Base-by-base conservation (phyloP, 2,329 filamentous ascomycete species). In the Leptographium procerum region DNA sequence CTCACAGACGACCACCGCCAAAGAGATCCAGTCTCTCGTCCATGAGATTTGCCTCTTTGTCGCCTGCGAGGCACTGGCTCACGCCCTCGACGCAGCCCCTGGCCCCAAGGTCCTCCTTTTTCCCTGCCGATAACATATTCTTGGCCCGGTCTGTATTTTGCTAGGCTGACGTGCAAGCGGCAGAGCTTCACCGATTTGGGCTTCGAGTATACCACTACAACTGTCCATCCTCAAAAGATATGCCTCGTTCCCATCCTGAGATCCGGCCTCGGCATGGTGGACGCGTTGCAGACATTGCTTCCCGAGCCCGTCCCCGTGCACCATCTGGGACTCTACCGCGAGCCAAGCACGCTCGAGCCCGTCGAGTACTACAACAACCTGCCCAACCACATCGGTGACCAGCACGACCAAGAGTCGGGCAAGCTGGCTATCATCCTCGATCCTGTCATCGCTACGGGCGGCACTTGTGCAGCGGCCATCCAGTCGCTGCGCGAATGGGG, bases 321-420 rank as follows among this genome's bases (percentile, higher is more conserved):
- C 75, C 92, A 97, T 71, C 86, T 97, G 9, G 92, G 94, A 64
- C 86, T 97, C 68, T 97, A 92, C 79, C 89, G 91, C 68, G 91
- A 96, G 70, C 89, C 88, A 61, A 83, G 84, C 59, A 92, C 89
- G 51, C 85, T 96, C 59, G 84, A 90, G 67, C 90, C 91, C 3
- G 91, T 96, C 60, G 91, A 96, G 74, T 96, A 96, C 81, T 96
- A 96, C 81, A 96, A 96, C 78, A 96, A 96, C 73, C 85, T 96
- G 24, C 91, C 91, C 40, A 86, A 89, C 73, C 87, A 89, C 73
- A 69, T 77, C 51, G 64, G 69, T 45, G 69, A 72, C 36, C 68
- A 73, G 4, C 71, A 76, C 1, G 70, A 55, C 55, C 66, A 73
- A 50, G 61, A 64, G 43, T 65, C 69, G 50, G 74, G 74, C 51